phyloP scores from a whole-genome alignment of 257 asterid genomes.

The Ehretia macrophylla region DNA sequence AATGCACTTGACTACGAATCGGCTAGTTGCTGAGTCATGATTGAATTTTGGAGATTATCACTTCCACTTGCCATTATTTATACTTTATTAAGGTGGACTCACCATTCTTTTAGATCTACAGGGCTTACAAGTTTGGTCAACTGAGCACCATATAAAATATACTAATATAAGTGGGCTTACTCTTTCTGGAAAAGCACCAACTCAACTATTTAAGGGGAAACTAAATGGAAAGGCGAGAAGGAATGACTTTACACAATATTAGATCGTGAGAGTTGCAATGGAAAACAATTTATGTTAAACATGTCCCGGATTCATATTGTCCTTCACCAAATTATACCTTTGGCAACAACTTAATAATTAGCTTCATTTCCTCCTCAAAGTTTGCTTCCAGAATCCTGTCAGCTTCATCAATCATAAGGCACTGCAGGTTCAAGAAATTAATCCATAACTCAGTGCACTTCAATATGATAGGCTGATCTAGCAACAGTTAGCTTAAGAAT shows the following conservation, averaged over 20 bases:
- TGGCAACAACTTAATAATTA: slow-evolving; percentile 69
- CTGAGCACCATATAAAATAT: too few relatives aligned
- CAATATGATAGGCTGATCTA: background rate
- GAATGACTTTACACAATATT: too few relatives aligned
- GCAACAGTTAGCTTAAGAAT: background rate
- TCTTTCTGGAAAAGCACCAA: too few relatives aligned
- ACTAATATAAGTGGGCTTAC: too few relatives aligned
- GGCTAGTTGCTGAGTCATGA: background rate
- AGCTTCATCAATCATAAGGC: slow-evolving; percentile 93
- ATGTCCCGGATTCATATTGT: background rate
- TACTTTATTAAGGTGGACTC: too few relatives aligned
- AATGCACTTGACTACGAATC: background rate
- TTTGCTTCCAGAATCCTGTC: slow-evolving; percentile 94
- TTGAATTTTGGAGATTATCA: too few relatives aligned
- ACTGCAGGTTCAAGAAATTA: slow-evolving; percentile 52
- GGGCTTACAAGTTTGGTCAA: too few relatives aligned
- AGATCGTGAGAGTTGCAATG: too few relatives aligned
- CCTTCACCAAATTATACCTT: slow-evolving; percentile 50
- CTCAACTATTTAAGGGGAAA: too few relatives aligned
- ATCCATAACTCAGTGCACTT: slow-evolving; percentile 3
- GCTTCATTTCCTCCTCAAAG: slow-evolving; percentile 93
- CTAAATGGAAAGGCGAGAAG: background rate
- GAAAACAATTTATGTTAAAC: too few relatives aligned
- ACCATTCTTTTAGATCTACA: too few relatives aligned
- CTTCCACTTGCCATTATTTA: too few relatives aligned